Base-by-base conservation (phyloP, 2,329 filamentous ascomycete genomes). In the Ceratocystis cubensis region DNA sequence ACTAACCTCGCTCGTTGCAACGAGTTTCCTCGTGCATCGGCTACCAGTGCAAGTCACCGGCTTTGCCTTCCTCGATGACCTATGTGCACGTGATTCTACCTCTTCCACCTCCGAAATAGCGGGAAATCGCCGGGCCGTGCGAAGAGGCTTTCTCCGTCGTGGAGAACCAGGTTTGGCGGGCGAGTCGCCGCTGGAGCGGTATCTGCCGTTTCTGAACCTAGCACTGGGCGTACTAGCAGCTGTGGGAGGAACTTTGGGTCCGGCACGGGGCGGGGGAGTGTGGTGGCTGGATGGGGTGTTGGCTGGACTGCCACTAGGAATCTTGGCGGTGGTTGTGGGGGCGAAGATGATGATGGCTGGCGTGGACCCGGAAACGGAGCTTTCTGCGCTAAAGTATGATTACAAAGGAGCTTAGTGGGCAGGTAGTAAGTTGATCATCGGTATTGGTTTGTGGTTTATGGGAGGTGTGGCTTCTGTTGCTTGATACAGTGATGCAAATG, bases 311-410 rank as follows among this genome's bases (percentile, higher is more conserved):
- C 84, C 85, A 0, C 78, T 75, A 0, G 73, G 85, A 1, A 81
- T 91, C 1, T 85, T 88, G 71, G 78, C 70, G 0, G 78, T 88
- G 22, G 79, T 85, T 5, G 71, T 90, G 66, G 74, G 82, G 61
- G 83, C 84, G 37, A 85, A 90, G 75, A 75, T 82, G 64, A 79
- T 88, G 72, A 85, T 91, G 81, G 80, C 81, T 2, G 80, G 84
- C 61, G 82, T 91, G 7, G 86, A 91, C 75, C 82, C 88, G 4
- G 85, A 83, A 72, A 76, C 78, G 69, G 87, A 88, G 71, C 75
- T 92, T 71, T 77, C 80, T 62, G 77, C 75, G 65, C 76, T 89
- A 71, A 83, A 77, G 73, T 89, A 89, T 75, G 78, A 80, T 65
- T 87, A 84, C 72, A 89, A 87, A 72, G 86, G 87, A 2, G 87